These are phyloP conservation scores for Globisporangium perplexum DNA, from an alignment of 352 stramenopile genomes.

Conservation along the genomic window DNA sequence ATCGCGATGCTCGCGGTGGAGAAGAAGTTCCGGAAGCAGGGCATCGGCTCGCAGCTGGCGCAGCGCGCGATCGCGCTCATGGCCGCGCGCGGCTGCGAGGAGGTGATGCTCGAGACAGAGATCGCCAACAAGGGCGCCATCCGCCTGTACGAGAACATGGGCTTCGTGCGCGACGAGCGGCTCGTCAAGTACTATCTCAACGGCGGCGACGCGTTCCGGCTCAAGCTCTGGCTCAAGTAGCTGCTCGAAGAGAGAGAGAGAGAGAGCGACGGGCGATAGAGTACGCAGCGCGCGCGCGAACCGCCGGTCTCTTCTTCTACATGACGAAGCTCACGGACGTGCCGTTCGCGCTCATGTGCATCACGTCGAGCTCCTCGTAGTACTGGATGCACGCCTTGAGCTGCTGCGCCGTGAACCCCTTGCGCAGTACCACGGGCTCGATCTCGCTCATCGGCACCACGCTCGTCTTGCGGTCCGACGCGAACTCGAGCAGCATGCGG, in stretches of 20 bases:
- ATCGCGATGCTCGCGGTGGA: constrained; percentile 95
- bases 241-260: constrained; percentile 7
- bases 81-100: constrained; percentile 66
- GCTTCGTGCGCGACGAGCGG: constrained; percentile 91
- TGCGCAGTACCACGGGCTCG: constrained; percentile 94
- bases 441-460: constrained; percentile 84
- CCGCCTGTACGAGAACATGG: constrained; percentile 91
- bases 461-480: constrained; percentile 56
- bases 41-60: constrained; percentile 89
- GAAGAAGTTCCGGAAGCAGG: constrained; percentile 81
- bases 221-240: constrained; percentile 89
- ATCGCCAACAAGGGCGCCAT: constrained; percentile 90
- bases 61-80: constrained; percentile 88
- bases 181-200: constrained; percentile 96
- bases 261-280: not conserved
- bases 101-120: constrained; percentile 94
- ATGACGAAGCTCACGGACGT: constrained; percentile 75
- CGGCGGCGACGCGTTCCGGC: constrained; percentile 89
- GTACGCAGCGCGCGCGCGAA: not conserved
- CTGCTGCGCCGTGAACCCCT: constrained; percentile 96
- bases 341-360: constrained; percentile 72
- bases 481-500: constrained; percentile 93
- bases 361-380: constrained; percentile 89
- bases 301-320: constrained; percentile 1
- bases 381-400: constrained; percentile 93